These are phyloP conservation scores for Aegilops bicornis DNA, from an alignment of 176 grass and related monocot species.

Conservation along the genomic window DNA sequence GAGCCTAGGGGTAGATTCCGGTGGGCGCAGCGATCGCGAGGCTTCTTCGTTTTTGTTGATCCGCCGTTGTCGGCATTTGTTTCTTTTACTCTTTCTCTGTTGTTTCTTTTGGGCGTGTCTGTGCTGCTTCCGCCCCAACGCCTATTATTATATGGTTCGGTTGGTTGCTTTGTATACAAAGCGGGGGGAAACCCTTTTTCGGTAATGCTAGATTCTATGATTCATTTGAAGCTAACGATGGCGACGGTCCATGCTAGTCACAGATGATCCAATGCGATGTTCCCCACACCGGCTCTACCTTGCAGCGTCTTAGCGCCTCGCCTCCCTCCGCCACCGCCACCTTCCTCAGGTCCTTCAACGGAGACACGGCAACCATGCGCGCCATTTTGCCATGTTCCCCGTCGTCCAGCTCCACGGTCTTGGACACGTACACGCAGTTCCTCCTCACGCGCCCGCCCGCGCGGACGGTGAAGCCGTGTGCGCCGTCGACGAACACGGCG, in stretches of 20 bases:
- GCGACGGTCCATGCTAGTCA: neutral
- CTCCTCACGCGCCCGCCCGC: neutral
- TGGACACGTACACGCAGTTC: constrained; percentile 2
- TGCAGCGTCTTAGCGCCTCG: neutral
- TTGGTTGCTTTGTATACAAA: too few species aligned
- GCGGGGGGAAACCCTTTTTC: too few species aligned
- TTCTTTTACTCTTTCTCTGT: too few species aligned
- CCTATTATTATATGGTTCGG: too few species aligned
- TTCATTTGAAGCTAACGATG: neutral
- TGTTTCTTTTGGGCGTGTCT: too few species aligned
- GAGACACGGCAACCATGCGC: neutral
- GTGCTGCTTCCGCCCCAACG: too few species aligned
- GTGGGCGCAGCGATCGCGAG: too few species aligned
- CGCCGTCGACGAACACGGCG: constrained; percentile 15
- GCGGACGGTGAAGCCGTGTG: constrained; percentile 31
- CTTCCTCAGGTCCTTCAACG: neutral
- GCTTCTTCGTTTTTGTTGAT: too few species aligned
- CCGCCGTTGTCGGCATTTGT: too few species aligned
- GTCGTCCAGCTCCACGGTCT: fast-evolving
- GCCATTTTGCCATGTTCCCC: neutral
- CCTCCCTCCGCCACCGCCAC: neutral
- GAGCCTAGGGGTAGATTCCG: too few species aligned
- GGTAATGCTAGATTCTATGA: too few species aligned
- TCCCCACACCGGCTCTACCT: constrained; percentile 17
- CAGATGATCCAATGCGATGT: constrained; percentile 5